Percentiles rank a stretch among this genome's conserved stretches.
phyloP scores from a whole-genome alignment of 2,329 filamentous ascomycete genomes.

The Xylariaceae sp. region DNA sequence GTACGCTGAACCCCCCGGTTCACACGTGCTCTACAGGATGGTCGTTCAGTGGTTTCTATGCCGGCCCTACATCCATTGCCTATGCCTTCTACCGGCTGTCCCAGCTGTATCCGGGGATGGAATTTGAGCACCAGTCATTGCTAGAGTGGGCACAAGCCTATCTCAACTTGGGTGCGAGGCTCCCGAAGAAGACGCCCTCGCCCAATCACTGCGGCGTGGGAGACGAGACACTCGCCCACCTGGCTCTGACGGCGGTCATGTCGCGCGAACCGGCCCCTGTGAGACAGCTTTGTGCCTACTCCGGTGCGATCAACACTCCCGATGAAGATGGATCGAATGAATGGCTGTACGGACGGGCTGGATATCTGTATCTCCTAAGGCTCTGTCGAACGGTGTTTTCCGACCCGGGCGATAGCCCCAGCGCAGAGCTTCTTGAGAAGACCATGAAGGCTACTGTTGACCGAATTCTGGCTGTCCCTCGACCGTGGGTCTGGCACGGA shows the following conservation, averaged over 20 bases:
- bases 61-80: slow-evolving; percentile 47
- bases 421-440: slow-evolving; percentile 40
- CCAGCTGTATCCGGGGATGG: slow-evolving; percentile 32
- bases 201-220: slow-evolving; percentile 39
- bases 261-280: slow-evolving; percentile 31
- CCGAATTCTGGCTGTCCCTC: slow-evolving; percentile 46
- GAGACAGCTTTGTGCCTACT: slow-evolving; percentile 31
- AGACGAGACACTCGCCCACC: slow-evolving; percentile 40
- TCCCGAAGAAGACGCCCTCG: slow-evolving; percentile 26
- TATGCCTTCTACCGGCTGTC: slow-evolving; percentile 47
- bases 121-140: slow-evolving; percentile 33
- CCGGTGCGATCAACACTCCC: slow-evolving; percentile 35
- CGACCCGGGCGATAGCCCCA: slow-evolving; percentile 37
- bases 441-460: slow-evolving; percentile 50
- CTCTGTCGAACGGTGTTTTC: slow-evolving; percentile 38
- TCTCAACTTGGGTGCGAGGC: slow-evolving; percentile 30
- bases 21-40: slow-evolving; percentile 22
- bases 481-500: slow-evolving; percentile 56
- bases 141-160: slow-evolving; percentile 41
- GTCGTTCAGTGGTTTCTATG: slow-evolving; percentile 40
- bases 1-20: slow-evolving; percentile 14
- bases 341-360: slow-evolving; percentile 59
- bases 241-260: slow-evolving; percentile 38
- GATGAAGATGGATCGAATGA: slow-evolving; percentile 47
- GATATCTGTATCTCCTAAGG: slow-evolving; percentile 60